These are phyloP conservation scores for Suillus hirtellus DNA, from an alignment of 768 basidiomycete species.

Conservation along the genomic window DNA sequence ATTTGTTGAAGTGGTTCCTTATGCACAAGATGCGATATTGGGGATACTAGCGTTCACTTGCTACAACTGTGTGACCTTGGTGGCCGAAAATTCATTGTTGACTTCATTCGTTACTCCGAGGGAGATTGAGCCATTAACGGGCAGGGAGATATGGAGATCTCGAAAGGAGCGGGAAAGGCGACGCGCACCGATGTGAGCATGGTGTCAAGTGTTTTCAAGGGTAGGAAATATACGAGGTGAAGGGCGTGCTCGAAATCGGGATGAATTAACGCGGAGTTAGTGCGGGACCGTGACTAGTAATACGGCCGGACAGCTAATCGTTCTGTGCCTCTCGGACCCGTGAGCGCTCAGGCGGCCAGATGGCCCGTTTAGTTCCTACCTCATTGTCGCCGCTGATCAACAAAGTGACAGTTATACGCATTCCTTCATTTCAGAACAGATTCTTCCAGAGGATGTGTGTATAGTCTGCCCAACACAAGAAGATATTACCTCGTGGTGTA, in stretches of 20 bases:
- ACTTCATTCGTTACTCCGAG: not conserved
- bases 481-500: slow-evolving; percentile 7
- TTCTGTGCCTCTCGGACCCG: too few relatives aligned
- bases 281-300: too few relatives aligned
- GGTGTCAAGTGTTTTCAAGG: too few relatives aligned
- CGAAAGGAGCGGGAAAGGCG: not conserved
- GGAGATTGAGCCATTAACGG: not conserved
- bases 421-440: not conserved
- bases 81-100: not conserved
- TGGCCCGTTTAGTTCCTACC: not conserved
- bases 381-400: not conserved
- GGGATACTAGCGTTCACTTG: not conserved
- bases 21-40: not conserved
- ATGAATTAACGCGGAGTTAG: too few relatives aligned
- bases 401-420: not conserved
- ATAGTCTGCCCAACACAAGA: slow-evolving; percentile 1
- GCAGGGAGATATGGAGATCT: not conserved
- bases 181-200: not conserved
- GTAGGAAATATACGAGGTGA: too few relatives aligned
- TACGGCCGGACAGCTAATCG: too few relatives aligned
- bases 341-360: too few relatives aligned
- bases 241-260: too few relatives aligned
- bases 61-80: not conserved
- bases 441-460: slow-evolving; percentile 5
- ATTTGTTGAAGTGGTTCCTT: not conserved